These are phyloP conservation scores for Metarhizium robertsii DNA, from an alignment of 2,329 filamentous ascomycete genomes.

Conservation along the genomic window DNA sequence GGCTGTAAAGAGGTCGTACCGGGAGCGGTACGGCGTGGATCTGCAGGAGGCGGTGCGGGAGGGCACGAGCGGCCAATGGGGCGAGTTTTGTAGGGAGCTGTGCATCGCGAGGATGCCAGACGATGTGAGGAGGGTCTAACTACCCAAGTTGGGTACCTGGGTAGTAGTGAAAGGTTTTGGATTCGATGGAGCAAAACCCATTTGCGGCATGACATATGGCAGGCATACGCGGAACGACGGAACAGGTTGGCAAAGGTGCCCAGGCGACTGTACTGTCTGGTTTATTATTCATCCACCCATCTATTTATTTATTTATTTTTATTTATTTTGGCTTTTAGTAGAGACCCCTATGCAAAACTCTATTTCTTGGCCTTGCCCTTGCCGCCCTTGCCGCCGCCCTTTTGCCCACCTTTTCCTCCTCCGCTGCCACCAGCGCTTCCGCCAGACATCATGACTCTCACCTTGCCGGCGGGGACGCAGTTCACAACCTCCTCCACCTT, in stretches of 20 bases:
- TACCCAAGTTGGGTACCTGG: too few species aligned
- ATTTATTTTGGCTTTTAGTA: background rate
- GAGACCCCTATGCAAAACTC: background rate
- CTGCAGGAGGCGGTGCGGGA: constrained; percentile 72
- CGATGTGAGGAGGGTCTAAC: constrained; percentile 42
- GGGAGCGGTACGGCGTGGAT: constrained; percentile 63
- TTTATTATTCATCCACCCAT: background rate
- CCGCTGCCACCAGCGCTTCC: constrained; percentile 31
- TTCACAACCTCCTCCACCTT: constrained; percentile 78
- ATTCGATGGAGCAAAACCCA: background rate
- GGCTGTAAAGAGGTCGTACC: constrained; percentile 70
- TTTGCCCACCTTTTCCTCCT: constrained; percentile 20
- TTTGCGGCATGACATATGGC: background rate
- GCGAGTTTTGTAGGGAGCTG: constrained; percentile 64
- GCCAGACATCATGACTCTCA: constrained; percentile 67
- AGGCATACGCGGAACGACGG: background rate
- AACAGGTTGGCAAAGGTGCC: too few species aligned
- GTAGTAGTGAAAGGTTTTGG: constrained; percentile 4
- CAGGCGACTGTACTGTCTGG: background rate
- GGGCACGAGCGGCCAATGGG: constrained; percentile 68
- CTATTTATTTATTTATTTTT: background rate
- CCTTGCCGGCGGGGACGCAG: constrained; percentile 68
- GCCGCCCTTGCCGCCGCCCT: constrained; percentile 25
- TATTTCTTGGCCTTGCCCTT: constrained; percentile 34
- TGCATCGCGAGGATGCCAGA: constrained; percentile 53